These are phyloP conservation scores for Chaetomiaceae sp. DNA, from an alignment of 2,329 filamentous ascomycete species.

Conservation along the genomic window DNA sequence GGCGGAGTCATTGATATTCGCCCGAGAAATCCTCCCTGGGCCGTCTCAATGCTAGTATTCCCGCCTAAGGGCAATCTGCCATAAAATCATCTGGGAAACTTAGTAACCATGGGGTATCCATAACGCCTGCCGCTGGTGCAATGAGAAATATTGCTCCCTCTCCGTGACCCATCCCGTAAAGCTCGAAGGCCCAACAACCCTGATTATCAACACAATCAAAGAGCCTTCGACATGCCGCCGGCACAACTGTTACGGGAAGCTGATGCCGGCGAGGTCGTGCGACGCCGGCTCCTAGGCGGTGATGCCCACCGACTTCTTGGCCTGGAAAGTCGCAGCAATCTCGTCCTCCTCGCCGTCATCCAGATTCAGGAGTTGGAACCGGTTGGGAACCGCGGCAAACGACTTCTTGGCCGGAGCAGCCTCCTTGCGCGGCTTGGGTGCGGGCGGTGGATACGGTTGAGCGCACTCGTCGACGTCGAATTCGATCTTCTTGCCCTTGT, in stretches of 20 bases:
- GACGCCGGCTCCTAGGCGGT: slow-evolving; percentile 21
- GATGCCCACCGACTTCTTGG: slow-evolving; percentile 27
- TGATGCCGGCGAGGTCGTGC: background rate
- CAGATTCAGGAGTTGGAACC: slow-evolving; percentile 56
- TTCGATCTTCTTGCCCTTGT: slow-evolving; percentile 66
- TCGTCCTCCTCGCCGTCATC: slow-evolving; percentile 41
- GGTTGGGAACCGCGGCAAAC: slow-evolving; percentile 46
- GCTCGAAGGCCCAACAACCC: background rate
- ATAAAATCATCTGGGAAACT: background rate
- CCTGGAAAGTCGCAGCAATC: slow-evolving; percentile 27
- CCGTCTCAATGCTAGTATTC: background rate
- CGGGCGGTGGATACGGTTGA: slow-evolving; percentile 43
- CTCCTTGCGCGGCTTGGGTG: slow-evolving; percentile 27
- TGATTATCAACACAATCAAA: background rate
- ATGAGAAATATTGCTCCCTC: background rate
- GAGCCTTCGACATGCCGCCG: background rate
- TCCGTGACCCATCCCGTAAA: background rate
- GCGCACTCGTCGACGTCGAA: slow-evolving; percentile 72
- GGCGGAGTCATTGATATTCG: too few relatives aligned
- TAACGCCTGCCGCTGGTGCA: slow-evolving; percentile 2
- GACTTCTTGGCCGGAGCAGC: slow-evolving; percentile 33
- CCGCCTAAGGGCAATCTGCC: background rate
- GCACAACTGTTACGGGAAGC: background rate
- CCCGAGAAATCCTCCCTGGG: background rate
- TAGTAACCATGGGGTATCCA: background rate